Percentiles rank a stretch among this genome's conserved stretches.
Evolutionary conservation across 176 grass and related monocot genomes (phyloP).

Genomic region (Musa beccarii): DNA sequence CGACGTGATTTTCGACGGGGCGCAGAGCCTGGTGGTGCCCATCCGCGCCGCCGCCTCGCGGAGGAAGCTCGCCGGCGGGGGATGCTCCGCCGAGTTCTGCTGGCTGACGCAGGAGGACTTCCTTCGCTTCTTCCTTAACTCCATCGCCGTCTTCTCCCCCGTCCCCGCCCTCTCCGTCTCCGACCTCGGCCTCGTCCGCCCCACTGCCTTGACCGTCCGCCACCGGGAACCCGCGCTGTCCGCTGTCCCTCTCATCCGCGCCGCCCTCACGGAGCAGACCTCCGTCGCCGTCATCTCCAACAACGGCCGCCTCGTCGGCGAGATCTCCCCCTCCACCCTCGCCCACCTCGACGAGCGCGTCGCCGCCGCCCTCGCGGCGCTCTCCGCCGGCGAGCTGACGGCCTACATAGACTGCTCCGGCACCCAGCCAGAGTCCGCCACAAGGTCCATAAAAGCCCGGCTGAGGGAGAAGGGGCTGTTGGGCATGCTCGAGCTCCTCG

Average conservation of each 20-base stretch:
- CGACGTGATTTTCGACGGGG: slow-evolving; percentile 52
- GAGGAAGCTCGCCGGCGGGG: slow-evolving; percentile 13
- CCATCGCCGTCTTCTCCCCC: slow-evolving; percentile 43
- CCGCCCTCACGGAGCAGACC: slow-evolving; percentile 24
- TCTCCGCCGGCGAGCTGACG: slow-evolving; percentile 44
- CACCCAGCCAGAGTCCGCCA: slow-evolving; percentile 6
- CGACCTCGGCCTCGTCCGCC: slow-evolving; percentile 42
- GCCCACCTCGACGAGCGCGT: slow-evolving; percentile 26
- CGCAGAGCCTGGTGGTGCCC: slow-evolving; percentile 45
- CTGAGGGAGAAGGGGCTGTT: slow-evolving; percentile 28
- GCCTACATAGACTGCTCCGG: slow-evolving; percentile 30
- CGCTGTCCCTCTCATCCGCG: slow-evolving; percentile 27
- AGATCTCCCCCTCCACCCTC: slow-evolving; percentile 59
- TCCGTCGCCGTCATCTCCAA: slow-evolving; percentile 42
- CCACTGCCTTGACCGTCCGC: slow-evolving; percentile 26
- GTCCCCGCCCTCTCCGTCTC: slow-evolving; percentile 37
- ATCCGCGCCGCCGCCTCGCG: slow-evolving; percentile 16
- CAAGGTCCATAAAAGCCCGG: slow-evolving; percentile 26
- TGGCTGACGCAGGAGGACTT: slow-evolving; percentile 73
- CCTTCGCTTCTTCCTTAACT: slow-evolving; percentile 62
- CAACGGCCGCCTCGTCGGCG: slow-evolving; percentile 25
- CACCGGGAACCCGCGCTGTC: slow-evolving; percentile 17
- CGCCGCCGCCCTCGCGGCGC: slow-evolving; percentile 34
- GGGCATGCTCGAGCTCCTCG: slow-evolving; percentile 48
- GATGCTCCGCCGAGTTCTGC: slow-evolving; percentile 33